phyloP scores from a whole-genome alignment of 164 flowering plant species.

The Paratinospora sagittata region DNA sequence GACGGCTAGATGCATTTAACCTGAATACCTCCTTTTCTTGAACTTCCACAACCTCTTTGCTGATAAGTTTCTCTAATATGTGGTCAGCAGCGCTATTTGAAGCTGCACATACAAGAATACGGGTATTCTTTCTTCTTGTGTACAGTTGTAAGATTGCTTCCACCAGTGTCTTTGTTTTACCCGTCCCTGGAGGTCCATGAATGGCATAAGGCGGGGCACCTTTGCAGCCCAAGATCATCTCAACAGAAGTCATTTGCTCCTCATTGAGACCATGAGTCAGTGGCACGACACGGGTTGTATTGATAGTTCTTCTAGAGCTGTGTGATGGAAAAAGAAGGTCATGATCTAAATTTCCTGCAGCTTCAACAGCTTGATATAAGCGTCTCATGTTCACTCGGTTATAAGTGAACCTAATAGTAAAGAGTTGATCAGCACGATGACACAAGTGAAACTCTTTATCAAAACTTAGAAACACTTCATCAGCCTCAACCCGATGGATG shows the following conservation, averaged over 20 bases:
- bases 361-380: conserved; percentile 53
- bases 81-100: conserved; percentile 95
- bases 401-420: conserved; percentile 55
- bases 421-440: conserved; percentile 36
- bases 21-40: conserved; percentile 53
- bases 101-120: conserved; percentile 82
- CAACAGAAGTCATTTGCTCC: conserved; percentile 66
- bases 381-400: conserved; percentile 66
- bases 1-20: conserved; percentile 69
- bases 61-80: conserved; percentile 50
- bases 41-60: conserved; percentile 28
- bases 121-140: conserved; percentile 22
- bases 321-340: conserved; percentile 62
- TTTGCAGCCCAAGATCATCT: conserved; percentile 73
- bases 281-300: conserved; percentile 38
- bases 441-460: conserved; percentile 37
- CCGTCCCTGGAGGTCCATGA: conserved; percentile 98
- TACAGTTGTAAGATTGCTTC: conserved; percentile 84
- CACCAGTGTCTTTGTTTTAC: conserved; percentile 78
- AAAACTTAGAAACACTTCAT: conserved; percentile 61
- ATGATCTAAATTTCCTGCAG: conserved; percentile 36
- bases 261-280: conserved; percentile 50
- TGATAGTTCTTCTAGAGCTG: conserved; percentile 25
- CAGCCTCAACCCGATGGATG: conserved; percentile 83
- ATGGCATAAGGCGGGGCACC: conserved; percentile 86